These are phyloP conservation scores for Croton laevigatus DNA, from an alignment of 441 rosid genomes.

Conservation along the genomic window DNA sequence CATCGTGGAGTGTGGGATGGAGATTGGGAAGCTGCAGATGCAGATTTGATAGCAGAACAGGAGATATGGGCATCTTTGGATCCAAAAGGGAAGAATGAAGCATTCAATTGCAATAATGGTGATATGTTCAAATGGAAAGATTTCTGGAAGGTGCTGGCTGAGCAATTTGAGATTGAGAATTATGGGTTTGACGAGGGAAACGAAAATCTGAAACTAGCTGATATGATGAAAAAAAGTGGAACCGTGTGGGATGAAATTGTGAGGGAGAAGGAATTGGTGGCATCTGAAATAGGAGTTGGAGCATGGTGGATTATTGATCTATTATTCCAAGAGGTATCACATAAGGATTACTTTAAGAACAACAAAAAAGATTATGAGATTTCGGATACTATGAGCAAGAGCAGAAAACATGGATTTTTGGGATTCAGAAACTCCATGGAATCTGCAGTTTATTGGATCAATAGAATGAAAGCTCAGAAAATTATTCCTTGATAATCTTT, in stretches of 20 bases:
- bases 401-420: conserved; percentile 68
- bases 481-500: conserved; percentile 39
- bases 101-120: neutral
- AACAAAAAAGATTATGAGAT: conserved; percentile 70
- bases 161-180: neutral
- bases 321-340: conserved; percentile 13
- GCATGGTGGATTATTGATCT: conserved; percentile 48
- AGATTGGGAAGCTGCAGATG: neutral
- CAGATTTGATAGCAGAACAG: neutral
- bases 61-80: neutral
- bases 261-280: conserved; percentile 32
- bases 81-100: neutral
- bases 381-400: conserved; percentile 61
- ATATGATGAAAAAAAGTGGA: neutral
- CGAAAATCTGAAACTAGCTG: neutral
- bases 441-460: conserved; percentile 58
- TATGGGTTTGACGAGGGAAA: neutral
- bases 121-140: neutral
- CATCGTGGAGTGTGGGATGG: neutral
- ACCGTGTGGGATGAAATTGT: neutral
- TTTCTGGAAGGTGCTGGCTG: neutral
- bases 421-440: conserved; percentile 64
- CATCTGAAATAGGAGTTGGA: conserved; percentile 49
- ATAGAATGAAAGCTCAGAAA: conserved; percentile 57
- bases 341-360: conserved; percentile 53